Percentiles rank a stretch among this genome's conserved stretches.
These are phyloP conservation scores for Zangia roseola DNA, from an alignment of 768 basidiomycete genomes.

Conservation along the genomic window DNA sequence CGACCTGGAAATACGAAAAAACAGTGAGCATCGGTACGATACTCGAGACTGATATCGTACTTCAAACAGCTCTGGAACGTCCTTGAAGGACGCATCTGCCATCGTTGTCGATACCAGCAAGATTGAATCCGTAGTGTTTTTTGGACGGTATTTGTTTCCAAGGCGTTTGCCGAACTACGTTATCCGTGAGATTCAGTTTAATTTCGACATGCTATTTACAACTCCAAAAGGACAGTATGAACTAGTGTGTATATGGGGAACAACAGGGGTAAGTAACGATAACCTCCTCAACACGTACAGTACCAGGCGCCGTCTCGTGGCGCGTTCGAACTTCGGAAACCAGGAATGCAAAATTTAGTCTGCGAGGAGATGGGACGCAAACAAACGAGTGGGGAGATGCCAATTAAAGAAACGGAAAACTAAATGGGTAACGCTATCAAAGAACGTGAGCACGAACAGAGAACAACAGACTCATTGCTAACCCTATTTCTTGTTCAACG, in stretches of 20 bases:
- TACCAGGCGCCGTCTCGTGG: conserved; percentile 2
- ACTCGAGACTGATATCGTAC: conserved; percentile 39
- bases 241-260: conserved; percentile 11
- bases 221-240: conserved; percentile 13
- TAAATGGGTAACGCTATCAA: conserved; percentile 11
- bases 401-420: neutral
- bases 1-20: conserved; percentile 60
- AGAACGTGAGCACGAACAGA: neutral
- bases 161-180: conserved; percentile 28
- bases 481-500: conserved; percentile 51
- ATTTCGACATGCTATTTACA: conserved; percentile 10
- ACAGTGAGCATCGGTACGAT: conserved; percentile 2
- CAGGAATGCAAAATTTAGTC: conserved; percentile 13
- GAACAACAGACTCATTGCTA: neutral
- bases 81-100: conserved; percentile 81
- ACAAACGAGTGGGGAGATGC: conserved; percentile 20
- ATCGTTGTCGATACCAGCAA: conserved; percentile 30
- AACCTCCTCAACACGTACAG: neutral
- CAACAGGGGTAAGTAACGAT: conserved; percentile 14
- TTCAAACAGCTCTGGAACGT: conserved; percentile 97
- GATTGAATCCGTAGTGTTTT: neutral
- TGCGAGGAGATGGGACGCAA: neutral
- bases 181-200: conserved; percentile 7
- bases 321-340: neutral
- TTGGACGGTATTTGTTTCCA: conserved; percentile 18